These are phyloP conservation scores for Misopates orontium DNA, from an alignment of 257 asterid species.

Conservation along the genomic window DNA sequence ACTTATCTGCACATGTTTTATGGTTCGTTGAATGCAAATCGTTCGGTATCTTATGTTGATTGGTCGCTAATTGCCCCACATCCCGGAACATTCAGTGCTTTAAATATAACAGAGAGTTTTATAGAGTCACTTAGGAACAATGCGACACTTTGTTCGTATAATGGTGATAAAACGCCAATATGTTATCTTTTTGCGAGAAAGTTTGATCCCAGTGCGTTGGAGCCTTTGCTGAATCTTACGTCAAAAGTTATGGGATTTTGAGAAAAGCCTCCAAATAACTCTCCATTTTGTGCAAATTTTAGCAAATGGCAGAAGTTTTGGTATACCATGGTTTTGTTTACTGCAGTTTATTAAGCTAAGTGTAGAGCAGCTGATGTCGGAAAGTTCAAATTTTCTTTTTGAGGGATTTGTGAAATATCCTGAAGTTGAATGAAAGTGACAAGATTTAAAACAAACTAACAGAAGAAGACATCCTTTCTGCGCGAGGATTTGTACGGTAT, in stretches of 20 bases:
- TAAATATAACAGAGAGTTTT: constrained; percentile 53
- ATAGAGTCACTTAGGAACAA: constrained; percentile 57
- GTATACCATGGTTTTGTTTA: constrained; percentile 16
- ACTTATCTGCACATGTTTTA: constrained; percentile 62
- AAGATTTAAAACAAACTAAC: background rate
- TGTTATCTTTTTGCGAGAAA: constrained; percentile 91
- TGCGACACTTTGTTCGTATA: constrained; percentile 60
- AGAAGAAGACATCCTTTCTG: too few species aligned
- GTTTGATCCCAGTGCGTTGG: constrained; percentile 69
- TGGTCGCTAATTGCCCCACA: constrained; percentile 85
- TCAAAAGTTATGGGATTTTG: constrained; percentile 70
- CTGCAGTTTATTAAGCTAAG: background rate
- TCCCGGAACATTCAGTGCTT: constrained; percentile 65
- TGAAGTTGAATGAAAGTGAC: constrained; percentile 15
- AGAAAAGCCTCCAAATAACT: constrained; percentile 73
- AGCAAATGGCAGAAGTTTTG: constrained; percentile 10
- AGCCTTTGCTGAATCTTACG: constrained; percentile 60
- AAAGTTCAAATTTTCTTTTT: background rate
- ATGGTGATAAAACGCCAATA: constrained; percentile 39
- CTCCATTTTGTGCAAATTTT: constrained; percentile 4
- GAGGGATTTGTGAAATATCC: background rate
- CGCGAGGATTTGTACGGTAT: background rate
- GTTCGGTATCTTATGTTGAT: constrained; percentile 80
- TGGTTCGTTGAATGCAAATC: constrained; percentile 64
- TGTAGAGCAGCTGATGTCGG: constrained; percentile 1